These are phyloP conservation scores for Exsudoporus frostii DNA, from an alignment of 768 basidiomycete genomes.

Conservation along the genomic window DNA sequence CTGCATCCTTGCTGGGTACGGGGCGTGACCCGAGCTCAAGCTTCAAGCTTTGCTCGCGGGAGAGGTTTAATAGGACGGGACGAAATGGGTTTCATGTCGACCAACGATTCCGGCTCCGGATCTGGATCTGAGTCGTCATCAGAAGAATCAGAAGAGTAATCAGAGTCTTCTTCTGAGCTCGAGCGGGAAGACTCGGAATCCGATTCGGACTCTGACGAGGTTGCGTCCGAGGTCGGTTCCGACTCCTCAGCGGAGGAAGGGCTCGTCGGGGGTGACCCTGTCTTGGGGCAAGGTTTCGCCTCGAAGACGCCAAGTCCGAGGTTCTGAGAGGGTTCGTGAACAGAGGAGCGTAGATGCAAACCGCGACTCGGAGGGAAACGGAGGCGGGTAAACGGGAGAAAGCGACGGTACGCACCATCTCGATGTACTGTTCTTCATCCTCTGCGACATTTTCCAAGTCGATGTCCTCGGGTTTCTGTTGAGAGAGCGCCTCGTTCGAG, in stretches of 20 bases:
- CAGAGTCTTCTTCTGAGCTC: constrained; percentile 12
- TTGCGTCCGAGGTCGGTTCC: not conserved
- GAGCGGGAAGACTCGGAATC: constrained; percentile 12
- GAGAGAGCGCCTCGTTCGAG: constrained; percentile 54
- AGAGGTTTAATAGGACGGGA: constrained; percentile 48
- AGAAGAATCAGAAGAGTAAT: constrained; percentile 4
- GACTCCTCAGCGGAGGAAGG: constrained; percentile 13
- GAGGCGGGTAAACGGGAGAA: not conserved
- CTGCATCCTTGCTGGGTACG: not conserved
- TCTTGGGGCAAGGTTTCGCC: constrained; percentile 25
- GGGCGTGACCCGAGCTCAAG: constrained; percentile 17
- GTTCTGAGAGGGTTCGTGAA: constrained; percentile 39
- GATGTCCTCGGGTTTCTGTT: constrained; percentile 53
- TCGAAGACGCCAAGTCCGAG: constrained; percentile 65
- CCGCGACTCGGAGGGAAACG: not conserved
- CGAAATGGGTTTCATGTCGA: constrained; percentile 39
- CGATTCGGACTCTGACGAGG: constrained; percentile 12
- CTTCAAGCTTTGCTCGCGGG: constrained; percentile 36
- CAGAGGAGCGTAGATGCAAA: not conserved
- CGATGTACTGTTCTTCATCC: constrained; percentile 52
- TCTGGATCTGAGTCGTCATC: constrained; percentile 11
- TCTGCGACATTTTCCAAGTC: constrained; percentile 64
- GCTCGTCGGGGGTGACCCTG: constrained; percentile 4
- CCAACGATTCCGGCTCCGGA: constrained; percentile 13
- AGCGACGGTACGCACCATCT: constrained; percentile 49